Conservation (phyloP, 208 protist species). For the Crithidia brevicula region DNA sequence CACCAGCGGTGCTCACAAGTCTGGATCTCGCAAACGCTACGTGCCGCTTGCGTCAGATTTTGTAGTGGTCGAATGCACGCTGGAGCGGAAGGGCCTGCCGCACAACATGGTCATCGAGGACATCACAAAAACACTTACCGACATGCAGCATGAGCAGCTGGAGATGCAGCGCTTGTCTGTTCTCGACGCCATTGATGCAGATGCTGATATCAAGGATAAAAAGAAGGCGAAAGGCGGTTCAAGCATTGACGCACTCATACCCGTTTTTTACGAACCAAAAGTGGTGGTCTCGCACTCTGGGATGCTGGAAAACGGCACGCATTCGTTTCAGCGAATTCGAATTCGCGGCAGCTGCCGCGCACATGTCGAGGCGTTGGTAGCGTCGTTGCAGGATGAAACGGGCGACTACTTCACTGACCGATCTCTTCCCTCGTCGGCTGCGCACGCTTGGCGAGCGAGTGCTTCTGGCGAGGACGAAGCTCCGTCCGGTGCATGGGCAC, state of each 20-base stretch:
- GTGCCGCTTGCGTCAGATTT: slow-evolving; percentile 74
- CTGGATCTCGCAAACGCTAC: slow-evolving; percentile 27
- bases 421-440: slow-evolving; percentile 9
- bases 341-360: slow-evolving; percentile 85
- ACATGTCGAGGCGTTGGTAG: slow-evolving; percentile 71
- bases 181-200: slow-evolving; percentile 44
- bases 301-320: slow-evolving; percentile 78
- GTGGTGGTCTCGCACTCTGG: slow-evolving; percentile 83
- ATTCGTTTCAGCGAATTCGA: slow-evolving; percentile 85
- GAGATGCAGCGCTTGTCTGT: slow-evolving; percentile 74
- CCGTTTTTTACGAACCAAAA: slow-evolving; percentile 85
- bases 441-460: neutral
- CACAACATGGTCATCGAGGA: slow-evolving; percentile 88
- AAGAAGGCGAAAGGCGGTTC: neutral
- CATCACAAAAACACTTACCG: slow-evolving; percentile 64
- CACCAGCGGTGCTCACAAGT: neutral
- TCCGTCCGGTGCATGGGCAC: neutral
- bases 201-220: slow-evolving; percentile 10
- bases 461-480: neutral
- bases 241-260: slow-evolving; percentile 40
- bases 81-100: slow-evolving; percentile 82
- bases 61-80: slow-evolving; percentile 77
- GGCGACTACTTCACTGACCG: slow-evolving; percentile 74
- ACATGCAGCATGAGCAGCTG: slow-evolving; percentile 72
- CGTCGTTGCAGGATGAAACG: slow-evolving; percentile 43